Evolutionary conservation across 2,329 filamentous ascomycete species (phyloP), one percentile per base, ranked within the genome.

Genomic region (Ilyonectria mors-panacis): DNA sequence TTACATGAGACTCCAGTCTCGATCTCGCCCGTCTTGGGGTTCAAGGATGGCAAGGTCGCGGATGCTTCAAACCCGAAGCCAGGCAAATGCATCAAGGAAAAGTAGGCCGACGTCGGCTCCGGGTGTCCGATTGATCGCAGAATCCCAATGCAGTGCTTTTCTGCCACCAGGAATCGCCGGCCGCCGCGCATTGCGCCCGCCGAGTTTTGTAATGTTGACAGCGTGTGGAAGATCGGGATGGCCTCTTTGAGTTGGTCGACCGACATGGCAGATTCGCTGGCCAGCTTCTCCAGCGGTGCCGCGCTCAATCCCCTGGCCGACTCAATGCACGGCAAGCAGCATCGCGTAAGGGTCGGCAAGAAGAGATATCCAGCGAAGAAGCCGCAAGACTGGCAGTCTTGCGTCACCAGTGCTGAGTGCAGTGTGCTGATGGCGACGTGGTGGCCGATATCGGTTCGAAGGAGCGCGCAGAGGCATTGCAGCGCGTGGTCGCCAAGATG

Each of bases 371-470:
- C 53, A 4, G 63, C 63, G 15, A 61, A 66, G 47, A 47, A 39
- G 12, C 58, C 58, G 47, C 63, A 66, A 33, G 58, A 58, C 15
- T 66, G 53, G 8, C 63, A 66, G 28, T 61, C 53, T 17, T 58
- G 58, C 5, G 58, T 61, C 21, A 66, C 7, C 17, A 66, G 58
- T 10, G 63, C 63, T 19, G 45, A 44, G 45, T 66, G 63, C 63
- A 66, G 51, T 9, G 53, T 53, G 17, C 51, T 66, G 26, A 66
- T 37, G 26, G 50, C 63, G 15, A 62, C 53, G 28, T 61, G 53
- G 37, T 62, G 58, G 58, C 63, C 63, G 63, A 66, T 58, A 53
- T 62, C 58, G 58, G 53, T 53, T 58, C 58, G 53, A 28, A 66
- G 58, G 26, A 66, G 45, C 10, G 63, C 58, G 58, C 63, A 61